Evolutionary conservation across 2,329 filamentous ascomycete genomes (phyloP).

Genomic region (Microsporum audouinii): DNA sequence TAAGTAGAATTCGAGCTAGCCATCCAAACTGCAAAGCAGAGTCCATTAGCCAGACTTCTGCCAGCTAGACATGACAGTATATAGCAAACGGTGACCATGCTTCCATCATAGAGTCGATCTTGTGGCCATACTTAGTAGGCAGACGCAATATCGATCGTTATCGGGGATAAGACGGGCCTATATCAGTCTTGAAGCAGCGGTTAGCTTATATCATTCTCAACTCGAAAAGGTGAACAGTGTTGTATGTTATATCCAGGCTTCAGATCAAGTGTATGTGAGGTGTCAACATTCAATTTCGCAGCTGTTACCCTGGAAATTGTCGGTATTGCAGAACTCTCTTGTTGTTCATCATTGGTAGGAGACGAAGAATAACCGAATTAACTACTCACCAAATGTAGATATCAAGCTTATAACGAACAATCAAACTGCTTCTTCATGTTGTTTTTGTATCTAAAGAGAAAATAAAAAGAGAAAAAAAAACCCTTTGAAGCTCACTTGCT

Average conservation of each 20-base stretch:
- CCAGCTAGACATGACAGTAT: neutral
- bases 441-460: neutral
- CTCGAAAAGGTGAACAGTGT: neutral
- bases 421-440: neutral
- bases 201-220: neutral
- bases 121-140: neutral
- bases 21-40: neutral
- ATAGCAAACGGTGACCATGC: neutral
- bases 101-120: neutral
- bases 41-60: neutral
- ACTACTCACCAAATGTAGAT: neutral
- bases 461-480: neutral
- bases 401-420: neutral
- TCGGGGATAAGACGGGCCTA: neutral
- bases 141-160: neutral
- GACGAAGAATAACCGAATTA: neutral
- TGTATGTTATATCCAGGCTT: conserved; percentile 11
- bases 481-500: neutral
- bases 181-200: neutral
- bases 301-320: conserved; percentile 31
- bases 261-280: conserved; percentile 38
- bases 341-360: conserved; percentile 25
- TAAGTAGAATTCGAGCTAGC: neutral
- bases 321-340: conserved; percentile 38
- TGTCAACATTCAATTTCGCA: conserved; percentile 36